phyloP scores from a whole-genome alignment of 257 asterid genomes.

The Henckelia pumila region DNA sequence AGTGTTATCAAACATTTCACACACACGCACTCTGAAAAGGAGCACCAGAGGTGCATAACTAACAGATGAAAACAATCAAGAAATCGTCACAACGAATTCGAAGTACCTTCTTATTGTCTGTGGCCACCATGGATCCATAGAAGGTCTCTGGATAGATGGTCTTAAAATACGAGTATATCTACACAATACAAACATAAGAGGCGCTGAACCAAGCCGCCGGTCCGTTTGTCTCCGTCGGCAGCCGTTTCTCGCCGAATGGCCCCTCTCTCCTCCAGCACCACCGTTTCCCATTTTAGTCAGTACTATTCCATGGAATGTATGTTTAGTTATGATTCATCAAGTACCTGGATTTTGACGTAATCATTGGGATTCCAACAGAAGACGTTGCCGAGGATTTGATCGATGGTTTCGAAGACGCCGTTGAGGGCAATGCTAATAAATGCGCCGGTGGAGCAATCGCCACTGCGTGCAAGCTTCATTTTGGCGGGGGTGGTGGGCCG shows the following conservation, averaged over 20 bases:
- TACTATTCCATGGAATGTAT: not conserved
- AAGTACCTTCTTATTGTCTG: slow-evolving; percentile 63
- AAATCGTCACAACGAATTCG: not conserved
- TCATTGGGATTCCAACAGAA: slow-evolving; percentile 82
- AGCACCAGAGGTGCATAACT: too few species aligned
- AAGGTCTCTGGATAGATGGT: slow-evolving; percentile 80
- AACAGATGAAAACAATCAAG: not conserved
- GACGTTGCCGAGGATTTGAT: slow-evolving; percentile 87
- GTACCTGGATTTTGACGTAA: slow-evolving; percentile 90
- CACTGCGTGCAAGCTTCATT: slow-evolving; percentile 42
- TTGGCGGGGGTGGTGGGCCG: slow-evolving; percentile 46
- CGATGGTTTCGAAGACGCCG: slow-evolving; percentile 91
- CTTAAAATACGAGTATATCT: slow-evolving; percentile 67
- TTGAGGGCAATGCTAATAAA: slow-evolving; percentile 69
- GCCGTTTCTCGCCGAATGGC: slow-evolving; percentile 91
- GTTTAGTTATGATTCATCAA: not conserved
- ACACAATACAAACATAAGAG: too few species aligned
- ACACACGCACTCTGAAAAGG: too few species aligned
- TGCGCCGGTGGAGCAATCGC: slow-evolving; percentile 57
- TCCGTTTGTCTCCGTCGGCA: slow-evolving; percentile 82
- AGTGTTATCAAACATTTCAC: too few species aligned
- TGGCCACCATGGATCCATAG: slow-evolving; percentile 76
- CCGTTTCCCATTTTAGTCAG: slow-evolving; percentile 13
- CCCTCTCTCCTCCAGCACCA: slow-evolving; percentile 61
- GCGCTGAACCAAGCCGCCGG: slow-evolving; percentile 67